Evolutionary conservation across 257 asterid genomes (phyloP), one percentile per base, ranked within the genome.

Genomic region (Echites panduratus): DNA sequence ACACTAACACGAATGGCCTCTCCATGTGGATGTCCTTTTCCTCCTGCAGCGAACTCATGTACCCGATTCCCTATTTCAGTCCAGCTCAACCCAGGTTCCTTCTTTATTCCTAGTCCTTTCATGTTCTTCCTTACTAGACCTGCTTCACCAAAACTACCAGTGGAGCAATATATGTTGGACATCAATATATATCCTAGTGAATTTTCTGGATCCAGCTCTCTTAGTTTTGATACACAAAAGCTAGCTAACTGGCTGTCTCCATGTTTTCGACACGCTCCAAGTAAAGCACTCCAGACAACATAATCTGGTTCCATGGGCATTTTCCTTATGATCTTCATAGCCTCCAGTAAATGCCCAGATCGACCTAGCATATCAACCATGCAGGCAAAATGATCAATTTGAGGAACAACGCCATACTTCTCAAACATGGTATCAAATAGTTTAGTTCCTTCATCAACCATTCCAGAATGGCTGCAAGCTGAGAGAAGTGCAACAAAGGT

Each of bases 51-150:
- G 84, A 91, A 89, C 83, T 91, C 95, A n/a, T 91, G 96, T 59
- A 86, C 80, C 75, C 57, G 74, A 48, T 78, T 74, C 57, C 87
- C 86, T 32, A 85, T 72, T 72, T 91, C 90, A 2, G 81, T 87
- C 98, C 96, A 93, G 83, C 98, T 93, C 87, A 93, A 79, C 41
- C 96, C 96, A 19, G 94, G 90, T 50, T 85, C 91, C 77, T 93
- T 93, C 64, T 66, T 80, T 63, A 91, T 87, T 49, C 96, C 94
- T 0, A 74, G 77, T 56, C 77, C 71, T 44, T 70, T 58, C 97
- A 90, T 90, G 50, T 79, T 82, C 69, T 81, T 81, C 82, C 96
- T 81, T 58, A 82, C 63, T 27, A 63, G 43, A 59, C 84, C 86
- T 22, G 91, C 94, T 75, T 86, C 85, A 54, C 70, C 56, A 62